Evolutionary conservation across 2,329 filamentous ascomycete species (phyloP).

Genomic region (Geosmithia flava): DNA sequence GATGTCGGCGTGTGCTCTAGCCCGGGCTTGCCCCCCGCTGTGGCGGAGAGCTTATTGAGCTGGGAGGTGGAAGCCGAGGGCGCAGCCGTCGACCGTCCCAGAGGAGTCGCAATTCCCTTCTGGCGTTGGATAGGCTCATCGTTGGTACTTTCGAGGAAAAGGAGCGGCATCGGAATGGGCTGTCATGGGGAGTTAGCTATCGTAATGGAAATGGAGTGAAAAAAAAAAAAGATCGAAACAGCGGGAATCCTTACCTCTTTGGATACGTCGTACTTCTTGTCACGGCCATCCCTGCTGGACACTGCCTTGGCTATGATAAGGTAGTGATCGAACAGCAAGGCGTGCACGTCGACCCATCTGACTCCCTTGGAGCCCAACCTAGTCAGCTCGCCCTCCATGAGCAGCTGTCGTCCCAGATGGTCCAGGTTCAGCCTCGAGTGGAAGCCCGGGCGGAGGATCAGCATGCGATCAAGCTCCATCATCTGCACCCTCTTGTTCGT

Average conservation of each 20-base stretch:
- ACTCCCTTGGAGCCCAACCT: conserved; percentile 81
- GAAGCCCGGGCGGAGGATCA: conserved; percentile 79
- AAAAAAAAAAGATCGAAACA: background rate
- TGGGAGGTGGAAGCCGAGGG: conserved; percentile 42
- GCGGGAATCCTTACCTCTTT: conserved; percentile 51
- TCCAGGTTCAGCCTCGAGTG: conserved; percentile 83
- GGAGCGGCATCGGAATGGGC: conserved; percentile 90
- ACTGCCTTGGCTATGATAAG: conserved; percentile 81
- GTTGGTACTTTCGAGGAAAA: conserved; percentile 84
- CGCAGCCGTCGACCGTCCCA: conserved; percentile 47
- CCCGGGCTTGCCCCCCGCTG: conserved; percentile 39
- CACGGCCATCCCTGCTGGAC: conserved; percentile 54
- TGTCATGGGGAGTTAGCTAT: conserved; percentile 13
- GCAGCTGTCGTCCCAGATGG: conserved; percentile 82
- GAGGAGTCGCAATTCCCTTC: conserved; percentile 57
- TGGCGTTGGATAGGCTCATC: conserved; percentile 83
- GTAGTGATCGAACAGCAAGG: conserved; percentile 92
- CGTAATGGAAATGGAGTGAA: background rate
- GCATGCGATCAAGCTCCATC: conserved; percentile 69
- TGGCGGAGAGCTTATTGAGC: conserved; percentile 41
- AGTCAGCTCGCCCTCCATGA: conserved; percentile 81
- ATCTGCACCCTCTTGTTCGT: conserved; percentile 85
- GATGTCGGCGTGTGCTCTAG: conserved; percentile 58
- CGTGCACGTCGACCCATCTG: conserved; percentile 87
- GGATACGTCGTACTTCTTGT: conserved; percentile 88